Base-by-base conservation (phyloP, 441 rosid genomes). In the Erodium trifolium region DNA sequence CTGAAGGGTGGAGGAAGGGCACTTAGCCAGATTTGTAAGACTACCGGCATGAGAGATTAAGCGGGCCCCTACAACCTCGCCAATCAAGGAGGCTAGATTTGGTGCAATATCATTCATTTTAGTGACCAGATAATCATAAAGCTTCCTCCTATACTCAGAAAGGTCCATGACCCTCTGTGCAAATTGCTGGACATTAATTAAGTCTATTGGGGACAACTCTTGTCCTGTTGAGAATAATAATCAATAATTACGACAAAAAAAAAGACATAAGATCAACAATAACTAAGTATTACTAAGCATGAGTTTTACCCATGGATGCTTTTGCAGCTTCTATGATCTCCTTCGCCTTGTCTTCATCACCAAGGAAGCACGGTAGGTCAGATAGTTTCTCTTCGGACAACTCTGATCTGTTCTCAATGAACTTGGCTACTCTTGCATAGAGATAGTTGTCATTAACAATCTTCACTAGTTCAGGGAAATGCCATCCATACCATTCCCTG, bases 401-500 rank as follows among this genome's bases (percentile, higher is more conserved):
- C 75, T 86, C 85, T 43, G 98, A 80, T 83, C 93, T 92, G 82
- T 92, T 97, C 62, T 88, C 96, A 37, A 92, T 90, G 69, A 82
- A 80, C 81, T 86, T 95, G 5, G 94, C 86, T 71, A 92, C 88
- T 37, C 83, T 86, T 71, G 97, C 93, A 73, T 90, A 95, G 6
- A 95, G 88, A 78, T 89, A 90, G 80, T 95, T 95, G 82, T 95
- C 99, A 70, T 85, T 88, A 63, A 95, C 94, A 17, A 95, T 92
- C 83, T 92, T 95, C 73, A 79, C 96, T 65, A 95, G 75, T 66
- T 94, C 97, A 18, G 98, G 99, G 77, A 94, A 94, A 77, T 94
- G 99, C 98, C 96, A 90, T 2, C 97, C 90, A 68, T 95, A 95
- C 98, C 99, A 95, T 79, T 95, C 98, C 75, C 99, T 94, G 82